These are phyloP conservation scores for Onygena corvina DNA, from an alignment of 2,329 filamentous ascomycete genomes.

Conservation along the genomic window DNA sequence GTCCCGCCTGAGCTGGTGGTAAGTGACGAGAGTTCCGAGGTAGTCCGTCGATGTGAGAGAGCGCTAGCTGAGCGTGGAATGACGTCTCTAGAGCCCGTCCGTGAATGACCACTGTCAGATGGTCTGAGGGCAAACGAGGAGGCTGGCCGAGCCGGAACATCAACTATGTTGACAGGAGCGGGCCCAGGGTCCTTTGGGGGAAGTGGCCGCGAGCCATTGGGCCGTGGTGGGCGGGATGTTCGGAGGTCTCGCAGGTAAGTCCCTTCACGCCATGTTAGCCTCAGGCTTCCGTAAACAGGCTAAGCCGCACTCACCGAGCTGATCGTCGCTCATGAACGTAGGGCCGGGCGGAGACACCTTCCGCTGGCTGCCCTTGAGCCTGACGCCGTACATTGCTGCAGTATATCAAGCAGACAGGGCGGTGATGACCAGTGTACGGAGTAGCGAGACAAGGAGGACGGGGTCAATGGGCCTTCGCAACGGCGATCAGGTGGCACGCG, in stretches of 20 bases:
- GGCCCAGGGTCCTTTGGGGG: slow-evolving; percentile 36
- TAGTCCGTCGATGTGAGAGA: slow-evolving; percentile 29
- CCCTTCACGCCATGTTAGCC: slow-evolving; percentile 29
- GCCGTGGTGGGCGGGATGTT: slow-evolving; percentile 44
- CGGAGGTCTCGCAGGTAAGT: slow-evolving; percentile 50
- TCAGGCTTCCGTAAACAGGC: neutral
- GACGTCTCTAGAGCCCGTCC: slow-evolving; percentile 17
- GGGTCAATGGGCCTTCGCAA: neutral
- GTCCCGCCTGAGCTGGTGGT: slow-evolving; percentile 8
- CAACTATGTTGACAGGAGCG: slow-evolving; percentile 20
- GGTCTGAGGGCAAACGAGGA: slow-evolving; percentile 32
- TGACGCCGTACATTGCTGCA: neutral
- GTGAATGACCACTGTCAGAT: slow-evolving; percentile 15
- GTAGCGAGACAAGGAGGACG: neutral
- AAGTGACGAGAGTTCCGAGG: slow-evolving; percentile 21
- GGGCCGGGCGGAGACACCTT: slow-evolving; percentile 38
- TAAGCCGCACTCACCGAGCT: slow-evolving; percentile 31
- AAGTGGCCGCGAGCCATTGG: slow-evolving; percentile 48
- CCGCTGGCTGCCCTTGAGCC: slow-evolving; percentile 26
- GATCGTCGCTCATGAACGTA: slow-evolving; percentile 36
- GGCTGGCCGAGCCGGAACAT: slow-evolving; percentile 31
- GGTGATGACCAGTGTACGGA: neutral
- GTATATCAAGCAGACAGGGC: neutral
- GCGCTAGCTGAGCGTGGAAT: slow-evolving; percentile 31
- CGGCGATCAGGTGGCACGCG: neutral